Percentiles rank a stretch among this genome's conserved stretches.
Conservation (phyloP, 2,329 filamentous ascomycete genomes). For the Fusarium globosum region DNA sequence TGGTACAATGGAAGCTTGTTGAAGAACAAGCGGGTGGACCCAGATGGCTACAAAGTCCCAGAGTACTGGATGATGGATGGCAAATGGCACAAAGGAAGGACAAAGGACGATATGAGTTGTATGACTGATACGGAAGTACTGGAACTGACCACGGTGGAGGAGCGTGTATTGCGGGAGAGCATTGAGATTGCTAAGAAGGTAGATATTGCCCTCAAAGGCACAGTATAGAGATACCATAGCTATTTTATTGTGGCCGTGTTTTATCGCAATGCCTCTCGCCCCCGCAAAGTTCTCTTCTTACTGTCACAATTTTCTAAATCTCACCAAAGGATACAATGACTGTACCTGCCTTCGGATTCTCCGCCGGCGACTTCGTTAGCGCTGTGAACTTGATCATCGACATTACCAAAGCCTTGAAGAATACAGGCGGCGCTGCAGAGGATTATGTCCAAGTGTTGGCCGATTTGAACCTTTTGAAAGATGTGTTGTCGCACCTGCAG, state of each 20-base stretch:
- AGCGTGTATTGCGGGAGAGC: conserved; percentile 3
- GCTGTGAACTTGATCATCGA: neutral
- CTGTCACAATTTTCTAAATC: neutral
- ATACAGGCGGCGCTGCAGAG: neutral
- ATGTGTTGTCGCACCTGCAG: neutral
- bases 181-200: conserved; percentile 24
- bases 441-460: neutral
- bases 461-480: neutral
- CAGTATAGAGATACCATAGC: neutral
- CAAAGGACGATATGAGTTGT: conserved; percentile 51
- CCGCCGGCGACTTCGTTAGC: neutral
- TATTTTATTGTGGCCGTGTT: too few species aligned
- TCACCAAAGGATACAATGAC: neutral
- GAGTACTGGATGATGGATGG: conserved; percentile 54
- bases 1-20: conserved; percentile 58
- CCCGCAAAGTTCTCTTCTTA: too few species aligned
- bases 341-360: neutral
- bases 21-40: conserved; percentile 50
- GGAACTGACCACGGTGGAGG: conserved; percentile 7
- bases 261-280: neutral
- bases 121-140: conserved; percentile 43
- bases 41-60: conserved; percentile 47
- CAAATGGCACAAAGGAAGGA: conserved; percentile 49
- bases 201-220: neutral
- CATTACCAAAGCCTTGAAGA: neutral